Conservation (phyloP, 1,284 basidiomycete genomes). For the Thelephora terrestris region DNA sequence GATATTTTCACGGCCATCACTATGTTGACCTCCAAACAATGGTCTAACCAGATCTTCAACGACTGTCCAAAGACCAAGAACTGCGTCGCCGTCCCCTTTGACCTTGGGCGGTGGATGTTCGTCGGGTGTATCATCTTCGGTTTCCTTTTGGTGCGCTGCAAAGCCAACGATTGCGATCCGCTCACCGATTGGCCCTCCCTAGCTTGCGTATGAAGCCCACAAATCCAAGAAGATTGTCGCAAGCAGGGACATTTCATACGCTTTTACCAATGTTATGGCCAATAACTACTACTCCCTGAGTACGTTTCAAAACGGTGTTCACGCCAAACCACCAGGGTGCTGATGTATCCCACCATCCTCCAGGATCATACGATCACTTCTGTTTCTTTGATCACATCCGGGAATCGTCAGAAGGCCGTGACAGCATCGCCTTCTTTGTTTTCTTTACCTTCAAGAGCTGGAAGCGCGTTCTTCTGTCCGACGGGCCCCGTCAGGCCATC, state of each 20-base stretch:
- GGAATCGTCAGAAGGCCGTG: conserved; percentile 91
- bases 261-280: conserved; percentile 95
- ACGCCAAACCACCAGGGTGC: too few relatives aligned
- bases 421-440: conserved; percentile 97
- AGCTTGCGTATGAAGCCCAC: conserved; percentile 85
- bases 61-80: conserved; percentile 43
- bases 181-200: not conserved
- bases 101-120: conserved; percentile 91
- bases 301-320: conserved; percentile 27
- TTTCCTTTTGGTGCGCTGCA: conserved; percentile 70
- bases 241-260: conserved; percentile 92
- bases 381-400: conserved; percentile 97
- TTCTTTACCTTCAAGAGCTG: conserved; percentile 99
- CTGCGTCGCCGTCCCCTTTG: conserved; percentile 83
- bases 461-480: conserved; percentile 90
- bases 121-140: conserved; percentile 97
- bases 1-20: conserved; percentile 98
- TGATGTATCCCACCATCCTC: not conserved
- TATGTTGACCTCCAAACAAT: conserved; percentile 86
- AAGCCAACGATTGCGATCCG: conserved; percentile 4
- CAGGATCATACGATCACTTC: conserved; percentile 92
- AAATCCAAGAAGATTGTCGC: conserved; percentile 91
- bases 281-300: conserved; percentile 91
- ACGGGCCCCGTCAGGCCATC: conserved; percentile 97
- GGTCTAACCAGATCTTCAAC: conserved; percentile 86